These are phyloP conservation scores for Pseudocercospora eumusae DNA, from an alignment of 2,329 filamentous ascomycete species.

Conservation along the genomic window DNA sequence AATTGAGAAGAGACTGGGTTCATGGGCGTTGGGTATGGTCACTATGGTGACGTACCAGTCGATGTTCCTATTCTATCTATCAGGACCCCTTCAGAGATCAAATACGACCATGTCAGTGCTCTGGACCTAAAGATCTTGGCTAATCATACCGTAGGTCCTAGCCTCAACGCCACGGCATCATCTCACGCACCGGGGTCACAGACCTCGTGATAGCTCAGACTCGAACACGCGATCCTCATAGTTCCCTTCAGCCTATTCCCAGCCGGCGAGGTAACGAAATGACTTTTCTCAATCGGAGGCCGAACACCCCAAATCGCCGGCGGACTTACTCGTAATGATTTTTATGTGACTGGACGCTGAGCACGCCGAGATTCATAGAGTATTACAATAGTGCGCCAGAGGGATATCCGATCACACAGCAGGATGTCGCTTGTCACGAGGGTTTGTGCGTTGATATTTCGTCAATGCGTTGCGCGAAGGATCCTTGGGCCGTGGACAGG, in stretches of 20 bases:
- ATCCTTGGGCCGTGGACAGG: too few relatives aligned
- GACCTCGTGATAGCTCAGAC: background rate
- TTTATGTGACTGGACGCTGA: conserved; percentile 1
- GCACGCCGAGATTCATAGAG: background rate
- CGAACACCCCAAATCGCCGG: background rate
- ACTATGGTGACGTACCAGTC: background rate
- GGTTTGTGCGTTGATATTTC: background rate
- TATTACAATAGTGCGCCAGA: background rate
- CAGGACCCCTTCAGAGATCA: conserved; percentile 10
- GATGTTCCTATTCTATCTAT: background rate
- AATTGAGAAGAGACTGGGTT: background rate
- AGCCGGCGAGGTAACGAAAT: conserved; percentile 1
- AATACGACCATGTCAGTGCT: background rate
- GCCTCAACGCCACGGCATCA: conserved; percentile 4
- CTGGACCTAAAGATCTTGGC: background rate
- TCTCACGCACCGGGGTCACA: conserved; percentile 1
- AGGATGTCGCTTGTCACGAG: background rate
- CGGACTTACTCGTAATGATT: conserved; percentile 7
- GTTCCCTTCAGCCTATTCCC: background rate
- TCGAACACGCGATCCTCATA: background rate
- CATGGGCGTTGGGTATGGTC: background rate
- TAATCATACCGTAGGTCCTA: conserved; percentile 29
- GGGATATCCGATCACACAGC: background rate
- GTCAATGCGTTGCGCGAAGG: background rate
- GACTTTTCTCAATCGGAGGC: conserved; percentile 8